These are phyloP conservation scores for Echria macrotheca DNA, from an alignment of 495 filamentous ascomycete genomes.

Conservation along the genomic window DNA sequence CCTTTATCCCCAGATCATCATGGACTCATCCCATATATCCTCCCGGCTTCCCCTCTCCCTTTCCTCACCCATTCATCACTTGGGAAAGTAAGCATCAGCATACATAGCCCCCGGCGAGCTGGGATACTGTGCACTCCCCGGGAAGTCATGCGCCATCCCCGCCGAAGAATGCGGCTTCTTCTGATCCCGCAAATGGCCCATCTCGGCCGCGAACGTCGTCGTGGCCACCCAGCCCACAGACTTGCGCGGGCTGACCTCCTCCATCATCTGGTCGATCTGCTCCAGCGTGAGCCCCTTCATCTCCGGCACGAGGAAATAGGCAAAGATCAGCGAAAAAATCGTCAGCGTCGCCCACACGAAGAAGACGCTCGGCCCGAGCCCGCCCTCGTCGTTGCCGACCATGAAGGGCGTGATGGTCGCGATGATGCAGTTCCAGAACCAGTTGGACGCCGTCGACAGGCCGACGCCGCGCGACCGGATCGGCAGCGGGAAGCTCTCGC, in stretches of 20 bases:
- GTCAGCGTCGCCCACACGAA: slow-evolving; percentile 72
- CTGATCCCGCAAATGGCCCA: slow-evolving; percentile 20
- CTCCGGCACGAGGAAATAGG: slow-evolving; percentile 76
- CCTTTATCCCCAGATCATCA: too few relatives aligned
- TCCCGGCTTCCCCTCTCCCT: neutral
- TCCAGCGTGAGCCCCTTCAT: slow-evolving; percentile 84
- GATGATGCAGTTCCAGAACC: slow-evolving; percentile 79
- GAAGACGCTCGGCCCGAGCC: slow-evolving; percentile 67
- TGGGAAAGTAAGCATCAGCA: slow-evolving; percentile 5
- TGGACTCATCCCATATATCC: too few relatives aligned
- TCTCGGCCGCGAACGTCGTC: slow-evolving; percentile 57
- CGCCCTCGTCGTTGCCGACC: slow-evolving; percentile 56
- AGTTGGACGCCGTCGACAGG: slow-evolving; percentile 76
- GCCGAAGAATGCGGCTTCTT: neutral
- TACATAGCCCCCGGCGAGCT: neutral
- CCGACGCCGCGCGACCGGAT: slow-evolving; percentile 77
- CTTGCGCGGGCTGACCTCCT: slow-evolving; percentile 63
- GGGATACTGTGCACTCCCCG: neutral
- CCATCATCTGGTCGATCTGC: slow-evolving; percentile 85
- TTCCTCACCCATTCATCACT: neutral
- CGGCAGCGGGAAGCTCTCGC: slow-evolving; percentile 78
- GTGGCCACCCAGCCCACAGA: slow-evolving; percentile 64
- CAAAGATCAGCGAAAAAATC: slow-evolving; percentile 55
- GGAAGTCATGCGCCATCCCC: neutral
- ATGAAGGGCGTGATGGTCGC: slow-evolving; percentile 72